Evolutionary conservation across 768 basidiomycete genomes (phyloP).

Genomic region (Termitomyces sp.): DNA sequence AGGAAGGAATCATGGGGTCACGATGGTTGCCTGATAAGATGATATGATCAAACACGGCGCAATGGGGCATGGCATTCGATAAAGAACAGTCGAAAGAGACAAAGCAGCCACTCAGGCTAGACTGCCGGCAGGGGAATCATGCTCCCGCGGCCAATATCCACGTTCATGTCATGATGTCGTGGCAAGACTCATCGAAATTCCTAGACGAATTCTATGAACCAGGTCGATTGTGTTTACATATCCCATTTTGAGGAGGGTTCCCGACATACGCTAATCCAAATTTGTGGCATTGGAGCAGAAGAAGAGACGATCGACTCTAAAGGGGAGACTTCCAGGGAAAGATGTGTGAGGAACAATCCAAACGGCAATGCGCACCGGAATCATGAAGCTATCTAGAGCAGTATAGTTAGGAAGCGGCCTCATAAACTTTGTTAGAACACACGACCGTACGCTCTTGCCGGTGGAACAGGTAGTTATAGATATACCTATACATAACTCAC

Average conservation of each 20-base stretch:
- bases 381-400: not conserved
- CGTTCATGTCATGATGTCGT: not conserved
- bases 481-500: not conserved
- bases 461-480: not conserved
- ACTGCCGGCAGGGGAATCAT: not conserved
- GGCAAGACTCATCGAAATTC: not conserved
- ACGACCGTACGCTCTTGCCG: not conserved
- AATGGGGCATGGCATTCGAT: not conserved
- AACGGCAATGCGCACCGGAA: not conserved
- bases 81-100: conserved; percentile 5
- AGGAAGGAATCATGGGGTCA: not conserved
- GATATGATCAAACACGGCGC: not conserved
- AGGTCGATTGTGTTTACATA: conserved; percentile 1
- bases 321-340: not conserved
- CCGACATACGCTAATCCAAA: not conserved
- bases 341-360: not conserved
- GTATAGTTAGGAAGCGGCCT: not conserved
- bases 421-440: not conserved
- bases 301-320: not conserved
- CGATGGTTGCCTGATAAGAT: not conserved
- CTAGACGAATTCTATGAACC: conserved; percentile 11
- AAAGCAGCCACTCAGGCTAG: not conserved
- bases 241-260: not conserved
- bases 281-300: not conserved
- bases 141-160: not conserved